Conservation (phyloP, 1,139 yeast genomes). For the Candida labiduridarum region DNA sequence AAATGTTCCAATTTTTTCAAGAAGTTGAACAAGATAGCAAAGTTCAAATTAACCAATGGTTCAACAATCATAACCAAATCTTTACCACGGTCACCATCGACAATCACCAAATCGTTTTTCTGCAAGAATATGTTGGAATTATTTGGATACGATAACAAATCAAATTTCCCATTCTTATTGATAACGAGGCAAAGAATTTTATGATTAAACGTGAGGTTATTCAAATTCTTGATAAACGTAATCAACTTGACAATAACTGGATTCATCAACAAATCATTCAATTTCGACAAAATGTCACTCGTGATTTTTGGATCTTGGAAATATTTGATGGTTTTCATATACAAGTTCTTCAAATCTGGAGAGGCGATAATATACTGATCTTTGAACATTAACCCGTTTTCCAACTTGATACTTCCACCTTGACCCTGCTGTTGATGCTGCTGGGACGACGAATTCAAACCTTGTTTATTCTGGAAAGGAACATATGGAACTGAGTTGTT, state of each 20-base stretch:
- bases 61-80: slow-evolving; percentile 53
- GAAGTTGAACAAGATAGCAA: slow-evolving; percentile 78
- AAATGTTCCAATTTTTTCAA: slow-evolving; percentile 76
- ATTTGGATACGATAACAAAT: slow-evolving; percentile 46
- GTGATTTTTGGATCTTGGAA: slow-evolving; percentile 45
- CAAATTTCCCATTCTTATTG: slow-evolving; percentile 61
- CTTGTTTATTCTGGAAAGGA: slow-evolving; percentile 3
- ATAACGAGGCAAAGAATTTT: slow-evolving; percentile 50
- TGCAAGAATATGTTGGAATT: slow-evolving; percentile 56
- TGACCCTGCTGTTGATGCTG: slow-evolving; percentile 11
- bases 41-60: slow-evolving; percentile 44
- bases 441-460: slow-evolving; percentile 3
- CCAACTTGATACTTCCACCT: slow-evolving; percentile 37
- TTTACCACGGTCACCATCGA: slow-evolving; percentile 55
- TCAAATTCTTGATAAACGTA: slow-evolving; percentile 44
- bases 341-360: slow-evolving; percentile 47
- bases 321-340: slow-evolving; percentile 46
- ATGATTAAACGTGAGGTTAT: slow-evolving; percentile 45
- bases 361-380: slow-evolving; percentile 58
- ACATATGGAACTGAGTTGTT: slow-evolving; percentile 2
- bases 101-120: slow-evolving; percentile 47
- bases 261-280: slow-evolving; percentile 32
- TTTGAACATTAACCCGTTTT: slow-evolving; percentile 57
- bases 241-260: slow-evolving; percentile 38
- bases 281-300: slow-evolving; percentile 34